Conservation (phyloP, 192 early-diverging fungal species). For the Backusella macrospora region DNA sequence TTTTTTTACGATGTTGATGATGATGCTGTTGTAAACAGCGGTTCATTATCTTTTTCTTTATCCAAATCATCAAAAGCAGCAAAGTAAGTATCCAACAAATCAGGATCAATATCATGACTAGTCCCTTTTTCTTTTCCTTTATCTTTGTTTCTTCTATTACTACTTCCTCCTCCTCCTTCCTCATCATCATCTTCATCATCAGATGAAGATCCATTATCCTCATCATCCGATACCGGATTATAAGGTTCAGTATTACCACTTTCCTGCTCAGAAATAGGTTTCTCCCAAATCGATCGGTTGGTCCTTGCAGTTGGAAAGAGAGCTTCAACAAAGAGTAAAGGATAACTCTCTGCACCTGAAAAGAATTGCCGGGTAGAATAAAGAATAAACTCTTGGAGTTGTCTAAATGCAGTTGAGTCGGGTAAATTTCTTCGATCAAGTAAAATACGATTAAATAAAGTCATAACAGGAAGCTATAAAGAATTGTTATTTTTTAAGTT, state of each 20-base stretch:
- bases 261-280: not conserved
- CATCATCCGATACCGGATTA: not conserved
- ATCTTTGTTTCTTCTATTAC: not conserved
- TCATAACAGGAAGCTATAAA: slow-evolving; percentile 56
- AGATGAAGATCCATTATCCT: not conserved
- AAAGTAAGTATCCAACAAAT: not conserved
- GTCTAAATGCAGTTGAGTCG: slow-evolving; percentile 34
- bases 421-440: slow-evolving; percentile 32
- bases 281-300: slow-evolving; percentile 14
- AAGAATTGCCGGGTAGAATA: slow-evolving; percentile 58
- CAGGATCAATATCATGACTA: not conserved
- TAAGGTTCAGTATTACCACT: not conserved
- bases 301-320: slow-evolving; percentile 51
- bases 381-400: slow-evolving; percentile 59
- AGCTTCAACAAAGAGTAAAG: slow-evolving; percentile 60
- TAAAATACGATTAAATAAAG: slow-evolving; percentile 67
- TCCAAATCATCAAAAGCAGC: not conserved
- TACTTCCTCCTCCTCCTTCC: not conserved
- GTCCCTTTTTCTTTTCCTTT: not conserved
- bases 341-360: slow-evolving; percentile 55
- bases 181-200: not conserved
- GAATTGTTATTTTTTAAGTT: no score
- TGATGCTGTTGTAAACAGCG: not conserved
- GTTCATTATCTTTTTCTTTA: not conserved
- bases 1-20: not conserved